These are phyloP conservation scores for Fusarium armeniacum DNA, from an alignment of 2,329 filamentous ascomycete species.

Conservation along the genomic window DNA sequence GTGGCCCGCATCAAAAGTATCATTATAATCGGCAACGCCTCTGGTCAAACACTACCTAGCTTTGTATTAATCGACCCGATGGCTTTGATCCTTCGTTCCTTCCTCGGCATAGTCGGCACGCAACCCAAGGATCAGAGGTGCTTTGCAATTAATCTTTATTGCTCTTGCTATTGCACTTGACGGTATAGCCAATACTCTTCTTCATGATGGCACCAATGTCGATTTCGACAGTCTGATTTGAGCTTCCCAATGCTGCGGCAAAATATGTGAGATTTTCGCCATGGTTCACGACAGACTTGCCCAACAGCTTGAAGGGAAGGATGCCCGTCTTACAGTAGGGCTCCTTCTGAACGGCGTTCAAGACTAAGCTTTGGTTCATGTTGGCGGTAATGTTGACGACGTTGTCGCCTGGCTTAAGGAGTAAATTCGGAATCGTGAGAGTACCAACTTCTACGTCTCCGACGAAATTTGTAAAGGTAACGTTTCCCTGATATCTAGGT, in stretches of 20 bases:
- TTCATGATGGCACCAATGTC: slow-evolving; percentile 63
- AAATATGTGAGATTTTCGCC: slow-evolving; percentile 70
- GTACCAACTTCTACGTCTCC: slow-evolving; percentile 66
- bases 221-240: slow-evolving; percentile 66
- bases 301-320: slow-evolving; percentile 68
- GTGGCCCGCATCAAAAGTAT: slow-evolving; percentile 51
- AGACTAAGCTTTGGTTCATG: slow-evolving; percentile 64
- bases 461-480: slow-evolving; percentile 71
- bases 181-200: slow-evolving; percentile 49
- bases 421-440: slow-evolving; percentile 69
- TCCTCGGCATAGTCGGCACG: background rate
- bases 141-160: slow-evolving; percentile 20
- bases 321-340: slow-evolving; percentile 68
- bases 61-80: slow-evolving; percentile 31
- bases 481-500: slow-evolving; percentile 66
- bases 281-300: slow-evolving; percentile 65
- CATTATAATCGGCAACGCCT: slow-evolving; percentile 50
- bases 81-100: slow-evolving; percentile 5
- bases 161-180: slow-evolving; percentile 48
- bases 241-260: slow-evolving; percentile 65
- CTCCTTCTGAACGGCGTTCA: slow-evolving; percentile 56
- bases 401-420: slow-evolving; percentile 72
- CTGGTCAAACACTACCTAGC: slow-evolving; percentile 34
- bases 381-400: slow-evolving; percentile 66
- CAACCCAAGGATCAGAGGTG: background rate